A percentile compares a stretch with the other conserved stretches of the same genome.
Evolutionary conservation across 2,329 filamentous ascomycete species (phyloP).

Genomic region (Trichoderma atrobrunneum): DNA sequence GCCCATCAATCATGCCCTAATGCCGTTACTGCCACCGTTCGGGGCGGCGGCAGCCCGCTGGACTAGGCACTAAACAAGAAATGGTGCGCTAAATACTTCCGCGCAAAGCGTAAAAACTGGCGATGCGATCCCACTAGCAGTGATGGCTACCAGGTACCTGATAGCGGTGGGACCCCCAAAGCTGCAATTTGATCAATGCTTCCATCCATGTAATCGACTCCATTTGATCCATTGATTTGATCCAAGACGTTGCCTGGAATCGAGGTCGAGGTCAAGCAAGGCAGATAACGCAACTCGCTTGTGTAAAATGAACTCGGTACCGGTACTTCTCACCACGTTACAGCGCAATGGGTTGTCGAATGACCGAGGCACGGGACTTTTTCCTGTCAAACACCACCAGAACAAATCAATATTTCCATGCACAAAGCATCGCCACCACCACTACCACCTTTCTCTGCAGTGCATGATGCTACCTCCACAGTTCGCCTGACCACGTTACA

Average conservation of each 20-base stretch:
- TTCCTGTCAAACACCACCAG: not conserved
- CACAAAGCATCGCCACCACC: not conserved
- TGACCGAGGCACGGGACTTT: not conserved
- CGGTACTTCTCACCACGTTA: not conserved
- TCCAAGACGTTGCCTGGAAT: not conserved
- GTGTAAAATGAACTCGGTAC: not conserved
- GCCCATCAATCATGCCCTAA: not conserved
- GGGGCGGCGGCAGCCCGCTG: constrained; percentile 3
- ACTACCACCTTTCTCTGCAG: not conserved
- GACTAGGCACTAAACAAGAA: not conserved
- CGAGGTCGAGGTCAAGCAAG: not conserved
- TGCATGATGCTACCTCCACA: not conserved
- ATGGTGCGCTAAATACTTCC: not conserved
- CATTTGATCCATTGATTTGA: not conserved
- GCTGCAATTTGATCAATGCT: not conserved
- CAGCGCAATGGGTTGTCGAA: not conserved
- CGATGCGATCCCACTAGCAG: constrained; percentile 2
- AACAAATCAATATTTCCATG: not conserved
- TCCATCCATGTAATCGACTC: not conserved
- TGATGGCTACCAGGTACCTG: not conserved
- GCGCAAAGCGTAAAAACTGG: constrained; percentile 8
- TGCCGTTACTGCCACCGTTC: constrained; percentile 11
- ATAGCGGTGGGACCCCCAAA: not conserved
- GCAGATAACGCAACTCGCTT: not conserved
- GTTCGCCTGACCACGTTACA: not conserved